A percentile compares a stretch with the other conserved stretches of the same genome.
Evolutionary conservation across 495 filamentous ascomycete genomes (phyloP).

Genomic region (Daldinia caldariorum): DNA sequence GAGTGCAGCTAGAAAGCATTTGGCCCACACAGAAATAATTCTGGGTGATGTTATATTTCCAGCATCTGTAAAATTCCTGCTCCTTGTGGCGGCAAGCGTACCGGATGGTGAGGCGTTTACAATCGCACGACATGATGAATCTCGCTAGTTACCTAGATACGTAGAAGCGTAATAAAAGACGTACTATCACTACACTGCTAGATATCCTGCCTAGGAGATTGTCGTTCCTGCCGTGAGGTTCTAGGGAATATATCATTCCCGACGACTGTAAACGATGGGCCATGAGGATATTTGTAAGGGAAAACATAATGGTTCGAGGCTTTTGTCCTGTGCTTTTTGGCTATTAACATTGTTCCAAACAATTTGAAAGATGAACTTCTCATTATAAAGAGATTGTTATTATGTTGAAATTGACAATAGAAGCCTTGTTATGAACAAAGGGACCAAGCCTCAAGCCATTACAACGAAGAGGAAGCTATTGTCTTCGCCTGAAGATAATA

Average conservation of each 20-base stretch:
- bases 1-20: constrained; percentile 12
- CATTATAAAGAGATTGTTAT: constrained; percentile 24
- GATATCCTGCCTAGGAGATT: constrained; percentile 5
- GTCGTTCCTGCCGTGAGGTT: background rate
- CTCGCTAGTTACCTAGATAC: constrained; percentile 4
- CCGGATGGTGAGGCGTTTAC: constrained; percentile 29
- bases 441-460: background rate
- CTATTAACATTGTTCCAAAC: constrained; percentile 14
- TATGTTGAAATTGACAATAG: background rate
- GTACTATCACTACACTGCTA: constrained; percentile 11
- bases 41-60: constrained; percentile 19
- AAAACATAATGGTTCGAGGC: background rate
- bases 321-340: background rate
- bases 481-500: background rate
- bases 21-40: constrained; percentile 11
- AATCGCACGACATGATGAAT: constrained; percentile 35
- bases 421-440: constrained; percentile 11
- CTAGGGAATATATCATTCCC: background rate
- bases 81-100: constrained; percentile 43
- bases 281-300: background rate
- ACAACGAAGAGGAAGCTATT: background rate
- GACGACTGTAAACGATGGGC: background rate
- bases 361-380: background rate
- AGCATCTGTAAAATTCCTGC: constrained; percentile 27
- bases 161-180: constrained; percentile 5